phyloP scores from a whole-genome alignment of 345 rosid genomes.

The Gossypium mustelinum region DNA sequence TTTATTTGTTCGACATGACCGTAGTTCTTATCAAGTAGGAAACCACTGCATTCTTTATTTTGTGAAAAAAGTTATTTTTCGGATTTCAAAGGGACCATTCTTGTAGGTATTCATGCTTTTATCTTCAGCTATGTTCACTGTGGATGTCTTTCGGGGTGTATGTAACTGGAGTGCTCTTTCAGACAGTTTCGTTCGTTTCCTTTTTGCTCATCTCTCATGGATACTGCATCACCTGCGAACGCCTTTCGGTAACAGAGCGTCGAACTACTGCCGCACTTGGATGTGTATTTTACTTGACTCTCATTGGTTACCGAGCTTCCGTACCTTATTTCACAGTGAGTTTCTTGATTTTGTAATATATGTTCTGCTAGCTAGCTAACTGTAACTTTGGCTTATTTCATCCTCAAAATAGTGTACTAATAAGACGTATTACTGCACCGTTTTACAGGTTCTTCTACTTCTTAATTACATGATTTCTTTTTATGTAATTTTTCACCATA shows the following conservation, averaged over 20 bases:
- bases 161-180: conserved; percentile 86
- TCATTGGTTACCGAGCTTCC: conserved; percentile 91
- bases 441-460: conserved; percentile 67
- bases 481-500: conserved; percentile 75
- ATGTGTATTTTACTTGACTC: conserved; percentile 78
- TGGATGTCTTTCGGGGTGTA: conserved; percentile 98
- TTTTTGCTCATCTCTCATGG: conserved; percentile 92
- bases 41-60: neutral
- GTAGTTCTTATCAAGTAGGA: neutral
- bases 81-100: neutral
- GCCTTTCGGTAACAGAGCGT: conserved; percentile 68
- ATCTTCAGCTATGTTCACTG: conserved; percentile 73
- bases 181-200: conserved; percentile 83
- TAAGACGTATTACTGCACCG: neutral
- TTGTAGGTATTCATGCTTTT: conserved; percentile 85
- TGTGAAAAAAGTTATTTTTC: neutral
- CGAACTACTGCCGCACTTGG: conserved; percentile 82
- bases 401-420: conserved; percentile 15
- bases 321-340: conserved; percentile 87
- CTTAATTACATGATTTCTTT: conserved; percentile 76
- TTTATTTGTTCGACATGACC: neutral
- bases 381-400: conserved; percentile 1
- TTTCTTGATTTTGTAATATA: conserved; percentile 9
- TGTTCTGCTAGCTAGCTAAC: neutral
- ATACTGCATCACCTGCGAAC: conserved; percentile 84